These are phyloP conservation scores for Deinandra increscens DNA, from an alignment of 129 eudicot species.

Conservation along the genomic window DNA sequence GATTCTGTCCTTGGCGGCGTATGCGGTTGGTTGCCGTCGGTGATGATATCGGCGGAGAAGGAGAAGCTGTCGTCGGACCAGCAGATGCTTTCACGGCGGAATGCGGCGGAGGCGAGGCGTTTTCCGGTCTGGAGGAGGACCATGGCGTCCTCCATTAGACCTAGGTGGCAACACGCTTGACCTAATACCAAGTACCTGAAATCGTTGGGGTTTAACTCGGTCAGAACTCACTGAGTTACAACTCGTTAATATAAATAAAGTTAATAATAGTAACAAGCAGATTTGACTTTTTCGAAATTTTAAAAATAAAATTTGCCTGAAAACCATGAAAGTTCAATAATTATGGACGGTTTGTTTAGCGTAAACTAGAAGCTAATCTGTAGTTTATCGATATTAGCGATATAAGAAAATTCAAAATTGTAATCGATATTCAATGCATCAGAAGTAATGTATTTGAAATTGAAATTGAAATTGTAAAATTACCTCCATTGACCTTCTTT, in stretches of 20 bases:
- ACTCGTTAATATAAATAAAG: constrained; percentile 28
- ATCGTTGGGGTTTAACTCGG: background rate
- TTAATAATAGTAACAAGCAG: too few relatives aligned
- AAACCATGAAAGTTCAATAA: constrained; percentile 27
- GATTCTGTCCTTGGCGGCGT: constrained; percentile 61
- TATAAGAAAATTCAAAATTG: background rate
- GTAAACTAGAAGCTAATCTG: constrained; percentile 42
- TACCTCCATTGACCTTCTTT: constrained; percentile 97
- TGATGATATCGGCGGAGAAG: constrained; percentile 41
- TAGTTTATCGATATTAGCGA: constrained; percentile 10
- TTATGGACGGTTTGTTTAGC: constrained; percentile 35
- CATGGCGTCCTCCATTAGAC: constrained; percentile 96
- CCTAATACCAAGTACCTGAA: constrained; percentile 84
- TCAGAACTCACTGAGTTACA: constrained; percentile 25
- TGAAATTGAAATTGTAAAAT: constrained; percentile 23
- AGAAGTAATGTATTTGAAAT: background rate
- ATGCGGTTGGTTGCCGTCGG: constrained; percentile 39
- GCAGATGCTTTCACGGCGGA: constrained; percentile 86
- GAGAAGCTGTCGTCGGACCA: constrained; percentile 88
- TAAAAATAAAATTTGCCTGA: constrained; percentile 14
- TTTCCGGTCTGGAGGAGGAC: constrained; percentile 86
- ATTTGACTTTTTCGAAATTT: constrained; percentile 18
- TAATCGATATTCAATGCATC: background rate
- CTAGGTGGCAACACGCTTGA: constrained; percentile 92
- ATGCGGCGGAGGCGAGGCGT: constrained; percentile 90